A percentile compares a stretch with the other conserved stretches of the same genome.
phyloP scores from a whole-genome alignment of 2,329 filamentous ascomycete genomes.

The Rosellinia necatrix region DNA sequence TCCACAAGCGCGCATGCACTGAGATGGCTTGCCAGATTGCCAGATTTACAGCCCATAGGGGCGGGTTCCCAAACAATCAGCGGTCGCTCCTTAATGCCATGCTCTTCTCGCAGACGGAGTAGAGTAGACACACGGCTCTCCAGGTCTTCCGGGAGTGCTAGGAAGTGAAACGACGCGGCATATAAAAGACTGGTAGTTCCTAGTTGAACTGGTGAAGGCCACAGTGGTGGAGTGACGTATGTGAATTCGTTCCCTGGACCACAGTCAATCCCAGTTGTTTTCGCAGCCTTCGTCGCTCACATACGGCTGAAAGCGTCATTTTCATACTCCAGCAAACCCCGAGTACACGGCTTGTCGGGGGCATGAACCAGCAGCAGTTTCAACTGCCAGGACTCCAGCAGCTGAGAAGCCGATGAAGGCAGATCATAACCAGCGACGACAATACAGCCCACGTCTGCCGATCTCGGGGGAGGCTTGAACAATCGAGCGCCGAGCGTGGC shows the following conservation, averaged over 20 bases:
- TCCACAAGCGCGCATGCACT: conserved; percentile 10
- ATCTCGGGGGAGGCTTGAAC: conserved; percentile 3
- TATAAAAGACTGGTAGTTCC: not conserved
- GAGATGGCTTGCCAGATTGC: not conserved
- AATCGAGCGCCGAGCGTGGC: conserved; percentile 21
- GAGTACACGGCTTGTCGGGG: conserved; percentile 9
- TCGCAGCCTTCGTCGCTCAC: not conserved
- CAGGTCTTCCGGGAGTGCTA: conserved; percentile 12
- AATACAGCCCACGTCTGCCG: conserved; percentile 16
- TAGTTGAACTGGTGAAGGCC: conserved; percentile 5
- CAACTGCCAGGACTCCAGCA: conserved; percentile 20
- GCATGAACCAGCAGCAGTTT: not conserved
- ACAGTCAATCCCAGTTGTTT: not conserved
- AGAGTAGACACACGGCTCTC: conserved; percentile 6
- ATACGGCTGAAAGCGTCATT: conserved; percentile 15
- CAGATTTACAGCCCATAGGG: conserved; percentile 8
- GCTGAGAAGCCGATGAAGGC: not conserved
- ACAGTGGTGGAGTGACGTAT: conserved; percentile 12
- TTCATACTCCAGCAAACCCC: conserved; percentile 19
- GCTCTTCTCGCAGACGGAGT: conserved; percentile 13
- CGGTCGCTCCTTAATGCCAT: conserved; percentile 2
- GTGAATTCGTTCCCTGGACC: conserved; percentile 12
- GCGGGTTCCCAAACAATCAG: conserved; percentile 23
- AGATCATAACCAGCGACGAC: conserved; percentile 15
- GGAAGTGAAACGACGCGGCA: conserved; percentile 16